Conservation (phyloP, 2,329 filamentous ascomycete species). For the Corinectria fuckeliana region DNA sequence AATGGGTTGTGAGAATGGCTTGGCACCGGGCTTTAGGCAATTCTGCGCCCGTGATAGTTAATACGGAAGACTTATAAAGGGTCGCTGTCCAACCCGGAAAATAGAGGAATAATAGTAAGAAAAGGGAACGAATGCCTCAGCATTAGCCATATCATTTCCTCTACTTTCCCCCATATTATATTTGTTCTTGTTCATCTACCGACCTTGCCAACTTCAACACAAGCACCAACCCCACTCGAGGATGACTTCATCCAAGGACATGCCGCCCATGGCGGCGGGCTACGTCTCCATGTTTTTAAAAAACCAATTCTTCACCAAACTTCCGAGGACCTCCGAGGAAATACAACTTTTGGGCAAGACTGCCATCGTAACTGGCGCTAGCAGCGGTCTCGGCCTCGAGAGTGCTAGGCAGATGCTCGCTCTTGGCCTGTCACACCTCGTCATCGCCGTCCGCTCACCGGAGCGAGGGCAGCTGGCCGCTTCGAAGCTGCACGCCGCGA, state of each 20-base stretch:
- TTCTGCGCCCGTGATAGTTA: not conserved
- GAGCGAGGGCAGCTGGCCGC: constrained; percentile 44
- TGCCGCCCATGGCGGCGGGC: not conserved
- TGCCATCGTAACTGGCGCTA: constrained; percentile 56
- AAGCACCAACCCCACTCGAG: not conserved
- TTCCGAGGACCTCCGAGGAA: not conserved
- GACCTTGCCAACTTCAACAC: not conserved
- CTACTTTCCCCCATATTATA: too few relatives aligned
- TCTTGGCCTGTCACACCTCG: constrained; percentile 47
- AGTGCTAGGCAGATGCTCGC: constrained; percentile 48
- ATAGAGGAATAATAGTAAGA: not conserved
- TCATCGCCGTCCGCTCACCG: constrained; percentile 52
- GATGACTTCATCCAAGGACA: not conserved
- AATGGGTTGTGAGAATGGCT: not conserved
- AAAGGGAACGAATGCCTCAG: not conserved
- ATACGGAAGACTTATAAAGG: not conserved
- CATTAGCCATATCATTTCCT: too few relatives aligned
- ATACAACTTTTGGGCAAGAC: constrained; percentile 42
- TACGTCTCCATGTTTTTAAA: not conserved
- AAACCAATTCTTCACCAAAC: not conserved
- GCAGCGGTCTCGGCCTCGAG: constrained; percentile 54
- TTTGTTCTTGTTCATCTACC: not conserved
- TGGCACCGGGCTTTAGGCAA: not conserved
- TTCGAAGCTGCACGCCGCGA: not conserved
- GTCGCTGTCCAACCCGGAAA: not conserved